Evolutionary conservation across 805 yeast genomes (phyloP), one percentile per base, ranked within the genome.

Genomic region (Wilhelminamyces savonicus): DNA sequence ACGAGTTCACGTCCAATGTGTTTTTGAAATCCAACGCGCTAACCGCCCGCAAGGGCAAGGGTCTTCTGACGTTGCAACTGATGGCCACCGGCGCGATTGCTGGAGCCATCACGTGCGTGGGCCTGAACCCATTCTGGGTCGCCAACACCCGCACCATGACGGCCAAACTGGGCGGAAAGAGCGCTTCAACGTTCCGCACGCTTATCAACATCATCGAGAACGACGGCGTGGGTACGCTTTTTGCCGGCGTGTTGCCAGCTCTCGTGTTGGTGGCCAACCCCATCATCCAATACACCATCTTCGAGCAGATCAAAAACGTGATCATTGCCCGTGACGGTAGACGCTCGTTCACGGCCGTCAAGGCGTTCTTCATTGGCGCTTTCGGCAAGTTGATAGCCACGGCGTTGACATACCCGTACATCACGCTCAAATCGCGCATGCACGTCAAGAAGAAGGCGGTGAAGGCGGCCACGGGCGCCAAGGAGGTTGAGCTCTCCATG

Each of bases 111-210:
- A 86, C 96, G 3, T 82, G 87, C 28, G 62, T 82, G 13, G 69
- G 78, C 8, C 78, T 95, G 9, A 87, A 87, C 54, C 97, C 97
- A 15, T 76, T 85, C 43, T 87, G 97, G 97, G 94, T 87, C 25
- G 92, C 94, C 26, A 87, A 87, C 52, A 87, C 97, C 3, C 71
- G 95, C 49, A 76, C 81, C 73, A 83, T 94, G 44, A 86, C 88
- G 29, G 51, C 57, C 32, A 55, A 57, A 38, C 56, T 56, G 35
- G 41, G 36, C 12, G 46, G 46, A 15, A 46, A 39, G 7, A 22
- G 29, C 23, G 36, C 13, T 17, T 60, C 71, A 19, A 76, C 88
- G 2, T 41, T 82, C 23, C 59, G 59, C 28, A 73, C 83, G 6
- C 61, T 87, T 27, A 32, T 69, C 28, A 74, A 81, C 14, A 82